A percentile compares a stretch with the other conserved stretches of the same genome.
phyloP scores from a whole-genome alignment of 2,329 filamentous ascomycete genomes.

The Volutella citrinella region DNA sequence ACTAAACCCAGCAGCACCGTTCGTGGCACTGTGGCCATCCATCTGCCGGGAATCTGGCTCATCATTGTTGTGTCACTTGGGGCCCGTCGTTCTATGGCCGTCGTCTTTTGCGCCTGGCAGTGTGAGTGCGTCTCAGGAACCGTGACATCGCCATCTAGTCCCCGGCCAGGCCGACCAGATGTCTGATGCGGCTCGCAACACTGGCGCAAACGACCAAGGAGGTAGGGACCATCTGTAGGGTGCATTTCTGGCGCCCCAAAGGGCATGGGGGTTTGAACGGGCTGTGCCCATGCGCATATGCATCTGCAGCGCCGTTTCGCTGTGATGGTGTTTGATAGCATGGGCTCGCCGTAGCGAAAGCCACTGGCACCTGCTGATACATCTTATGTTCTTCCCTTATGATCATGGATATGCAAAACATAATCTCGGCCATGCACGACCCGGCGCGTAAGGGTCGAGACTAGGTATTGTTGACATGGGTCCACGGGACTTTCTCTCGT shows the following conservation, averaged over 20 bases:
- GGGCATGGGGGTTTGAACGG: no score
- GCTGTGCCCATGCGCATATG: constrained; percentile 20
- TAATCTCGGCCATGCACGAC: constrained; percentile 28
- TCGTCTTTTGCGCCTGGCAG: no score
- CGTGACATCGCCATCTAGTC: constrained; percentile 1
- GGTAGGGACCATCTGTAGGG: constrained; percentile 12
- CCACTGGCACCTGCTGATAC: constrained; percentile 21
- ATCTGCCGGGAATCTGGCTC: constrained; percentile 22
- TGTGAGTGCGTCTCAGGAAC: no score
- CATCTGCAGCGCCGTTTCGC: constrained; percentile 27
- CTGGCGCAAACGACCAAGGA: constrained; percentile 12
- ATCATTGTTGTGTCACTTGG: constrained; percentile 9
- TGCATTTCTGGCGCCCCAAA: no score
- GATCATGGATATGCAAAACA: constrained; percentile 27
- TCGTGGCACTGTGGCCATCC: constrained; percentile 21
- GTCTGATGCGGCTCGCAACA: constrained; percentile 12
- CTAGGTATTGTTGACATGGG: constrained; percentile 20
- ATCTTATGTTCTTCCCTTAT: constrained; percentile 23
- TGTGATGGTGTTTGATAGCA: constrained; percentile 13
- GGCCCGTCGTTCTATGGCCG: not conserved
- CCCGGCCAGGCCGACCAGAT: not conserved
- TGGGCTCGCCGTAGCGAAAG: constrained; percentile 13
- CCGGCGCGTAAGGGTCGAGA: constrained; percentile 17
- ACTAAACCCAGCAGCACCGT: constrained; percentile 19
- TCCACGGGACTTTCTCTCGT: constrained; percentile 17